Conservation (phyloP, 1,139 yeast species). For the Candida tropicalis region DNA sequence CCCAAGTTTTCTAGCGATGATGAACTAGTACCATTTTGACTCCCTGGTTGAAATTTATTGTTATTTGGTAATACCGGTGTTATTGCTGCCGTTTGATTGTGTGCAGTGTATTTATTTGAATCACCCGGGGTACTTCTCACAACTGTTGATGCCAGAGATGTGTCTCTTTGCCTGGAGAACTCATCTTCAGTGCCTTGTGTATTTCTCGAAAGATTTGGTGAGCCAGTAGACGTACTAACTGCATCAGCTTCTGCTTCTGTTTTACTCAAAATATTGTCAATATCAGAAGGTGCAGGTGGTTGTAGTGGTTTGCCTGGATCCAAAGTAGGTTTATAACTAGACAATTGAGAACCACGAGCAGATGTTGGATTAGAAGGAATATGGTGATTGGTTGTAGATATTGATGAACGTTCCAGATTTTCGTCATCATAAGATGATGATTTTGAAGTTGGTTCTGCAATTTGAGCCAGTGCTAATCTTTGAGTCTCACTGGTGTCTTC, state of each 20-base stretch:
- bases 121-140: constrained; percentile 5
- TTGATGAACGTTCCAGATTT: constrained; percentile 2
- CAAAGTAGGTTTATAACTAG: constrained; percentile 28
- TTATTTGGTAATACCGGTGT: constrained; percentile 33
- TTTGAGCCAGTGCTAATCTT: neutral
- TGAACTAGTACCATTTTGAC: constrained; percentile 12
- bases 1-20: constrained; percentile 32
- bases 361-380: constrained; percentile 12
- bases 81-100: constrained; percentile 37
- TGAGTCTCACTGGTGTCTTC: constrained; percentile 3
- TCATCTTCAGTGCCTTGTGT: constrained; percentile 18
- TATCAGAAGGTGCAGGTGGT: constrained; percentile 13
- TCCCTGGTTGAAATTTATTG: constrained; percentile 7
- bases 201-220: constrained; percentile 22
- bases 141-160: constrained; percentile 1
- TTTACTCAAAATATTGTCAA: constrained; percentile 17
- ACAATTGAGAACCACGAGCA: constrained; percentile 14
- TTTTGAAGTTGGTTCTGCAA: constrained; percentile 5
- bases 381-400: constrained; percentile 1
- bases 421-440: constrained; percentile 3
- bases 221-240: constrained; percentile 11
- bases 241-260: constrained; percentile 18
- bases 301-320: constrained; percentile 44
- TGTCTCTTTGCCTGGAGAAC: neutral
- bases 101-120: constrained; percentile 15